A percentile compares a stretch with the other conserved stretches of the same genome.
Evolutionary conservation across 2,329 filamentous ascomycete species (phyloP).

Genomic region (Penicillium expansum): DNA sequence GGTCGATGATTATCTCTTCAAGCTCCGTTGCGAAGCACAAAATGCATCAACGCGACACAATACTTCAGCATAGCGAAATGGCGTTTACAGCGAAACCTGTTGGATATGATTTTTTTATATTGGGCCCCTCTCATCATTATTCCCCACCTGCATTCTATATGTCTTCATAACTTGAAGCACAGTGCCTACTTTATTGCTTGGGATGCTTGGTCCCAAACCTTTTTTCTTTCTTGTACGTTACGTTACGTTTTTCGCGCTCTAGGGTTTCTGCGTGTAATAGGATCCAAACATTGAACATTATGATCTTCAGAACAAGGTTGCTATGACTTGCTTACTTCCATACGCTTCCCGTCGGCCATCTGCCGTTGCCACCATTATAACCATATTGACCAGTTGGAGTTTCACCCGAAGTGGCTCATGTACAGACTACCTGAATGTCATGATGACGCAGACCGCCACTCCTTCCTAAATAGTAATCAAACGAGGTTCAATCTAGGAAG

Average conservation of each 20-base stretch:
- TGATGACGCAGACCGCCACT: constrained; percentile 6
- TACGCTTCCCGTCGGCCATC: not conserved
- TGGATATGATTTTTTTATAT: constrained; percentile 8
- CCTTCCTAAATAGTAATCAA: not conserved
- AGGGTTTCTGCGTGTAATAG: not conserved
- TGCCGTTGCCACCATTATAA: not conserved
- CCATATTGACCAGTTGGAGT: not conserved
- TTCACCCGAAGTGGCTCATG: not conserved
- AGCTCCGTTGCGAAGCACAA: constrained; percentile 71
- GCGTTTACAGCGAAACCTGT: constrained; percentile 27
- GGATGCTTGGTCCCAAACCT: not conserved
- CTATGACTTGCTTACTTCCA: not conserved
- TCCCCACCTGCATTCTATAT: constrained; percentile 21
- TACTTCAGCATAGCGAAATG: constrained; percentile 37
- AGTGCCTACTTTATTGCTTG: constrained; percentile 7
- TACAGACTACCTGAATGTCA: not conserved
- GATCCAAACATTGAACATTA: not conserved
- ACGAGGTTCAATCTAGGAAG: not conserved
- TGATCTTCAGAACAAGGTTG: not conserved
- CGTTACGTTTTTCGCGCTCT: not conserved
- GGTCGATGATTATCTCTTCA: constrained; percentile 76
- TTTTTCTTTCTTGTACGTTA: constrained; percentile 4
- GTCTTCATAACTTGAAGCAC: constrained; percentile 10
- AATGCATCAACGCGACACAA: constrained; percentile 60
- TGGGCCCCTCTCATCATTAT: constrained; percentile 12